Evolutionary conservation across 305 asterid species (phyloP), one percentile per base, ranked within the genome.

Genomic region (Lippia alba): DNA sequence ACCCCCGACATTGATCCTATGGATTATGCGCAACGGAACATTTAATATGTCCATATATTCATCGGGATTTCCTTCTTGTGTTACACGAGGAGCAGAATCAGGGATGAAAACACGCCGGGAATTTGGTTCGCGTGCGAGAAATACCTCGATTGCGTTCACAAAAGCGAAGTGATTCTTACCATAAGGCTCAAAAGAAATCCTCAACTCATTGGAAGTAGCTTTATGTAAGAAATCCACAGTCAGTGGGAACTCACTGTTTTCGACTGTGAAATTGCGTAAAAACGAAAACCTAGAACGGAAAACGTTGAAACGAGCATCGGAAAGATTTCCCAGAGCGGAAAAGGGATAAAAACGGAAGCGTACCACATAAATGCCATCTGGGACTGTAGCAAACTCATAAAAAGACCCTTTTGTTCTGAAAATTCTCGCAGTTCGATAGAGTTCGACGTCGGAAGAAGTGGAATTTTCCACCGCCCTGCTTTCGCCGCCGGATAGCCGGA

Each of bases 1-100:
- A 9, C 90, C 90, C 51, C 86, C 90, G 9, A 85, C 83, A 56
- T 83, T 85, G 8, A 85, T 72, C 79, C 90, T 76, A 70, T 79
- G 50, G 54, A 85, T 40, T 11, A 78, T 69, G 20, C 67, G 76
- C 17, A 76, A 74, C 11, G 36, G 58, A 18, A 36, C 17, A 15
- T 75, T 74, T 20, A 62, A 56, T n/a, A n/a, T n/a, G n/a, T n/a
- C n/a, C n/a, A n/a, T n/a, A n/a, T n/a, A n/a, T n/a, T n/a, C n/a
- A n/a, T n/a, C n/a, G n/a, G n/a, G n/a, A n/a, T n/a, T n/a, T n/a
- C n/a, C n/a, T n/a, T 24, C 16, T 16, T 49, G 64, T 41, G 72
- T 65, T 4, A 70, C 74, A 63, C 12, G n/a, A 30, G 18, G 0
- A 63, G 67, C 67, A 19, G 46, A 36, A 18, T 72, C 64, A 2